A percentile compares a stretch with the other conserved stretches of the same genome.
Conservation (phyloP, 352 stramenopile species). For the Globisporangium radiosum region DNA sequence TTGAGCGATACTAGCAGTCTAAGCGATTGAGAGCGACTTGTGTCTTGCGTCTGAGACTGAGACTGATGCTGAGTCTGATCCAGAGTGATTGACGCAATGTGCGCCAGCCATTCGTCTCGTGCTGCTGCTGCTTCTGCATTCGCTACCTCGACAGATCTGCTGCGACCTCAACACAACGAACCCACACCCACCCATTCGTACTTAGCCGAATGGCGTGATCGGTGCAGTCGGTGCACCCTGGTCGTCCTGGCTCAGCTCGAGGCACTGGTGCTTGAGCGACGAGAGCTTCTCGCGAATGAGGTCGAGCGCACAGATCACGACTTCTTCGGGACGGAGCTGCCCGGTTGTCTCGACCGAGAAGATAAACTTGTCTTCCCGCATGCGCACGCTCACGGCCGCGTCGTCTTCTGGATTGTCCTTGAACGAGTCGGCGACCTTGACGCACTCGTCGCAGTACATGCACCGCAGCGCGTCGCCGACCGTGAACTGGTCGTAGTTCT, state of each 20-base stretch:
- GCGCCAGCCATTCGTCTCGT: too few relatives aligned
- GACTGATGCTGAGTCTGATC: too few relatives aligned
- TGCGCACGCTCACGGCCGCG: constrained; percentile 87
- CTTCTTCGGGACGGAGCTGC: constrained; percentile 76
- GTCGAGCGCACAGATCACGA: constrained; percentile 83
- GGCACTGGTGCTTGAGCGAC: constrained; percentile 81
- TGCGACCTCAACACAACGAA: background rate
- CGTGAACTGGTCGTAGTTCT: constrained; percentile 81
- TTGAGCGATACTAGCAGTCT: background rate
- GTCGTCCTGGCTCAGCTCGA: constrained; percentile 82
- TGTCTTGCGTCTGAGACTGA: too few relatives aligned
- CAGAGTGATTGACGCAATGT: too few relatives aligned
- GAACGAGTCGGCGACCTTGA: constrained; percentile 89
- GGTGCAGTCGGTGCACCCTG: constrained; percentile 33
- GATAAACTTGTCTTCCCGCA: constrained; percentile 92
- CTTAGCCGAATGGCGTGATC: constrained; percentile 81
- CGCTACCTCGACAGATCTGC: background rate
- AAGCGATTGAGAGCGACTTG: background rate
- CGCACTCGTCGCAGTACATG: constrained; percentile 92
- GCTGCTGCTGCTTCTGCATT: background rate
- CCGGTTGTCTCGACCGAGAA: constrained; percentile 94
- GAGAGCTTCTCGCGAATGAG: constrained; percentile 84
- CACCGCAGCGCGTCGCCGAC: constrained; percentile 50
- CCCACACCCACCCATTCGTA: background rate
- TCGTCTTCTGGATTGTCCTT: constrained; percentile 94